Percentiles rank a stretch among this genome's conserved stretches.
Conservation (phyloP, 345 rosid genomes). For the Eutrema heterophyllum region DNA sequence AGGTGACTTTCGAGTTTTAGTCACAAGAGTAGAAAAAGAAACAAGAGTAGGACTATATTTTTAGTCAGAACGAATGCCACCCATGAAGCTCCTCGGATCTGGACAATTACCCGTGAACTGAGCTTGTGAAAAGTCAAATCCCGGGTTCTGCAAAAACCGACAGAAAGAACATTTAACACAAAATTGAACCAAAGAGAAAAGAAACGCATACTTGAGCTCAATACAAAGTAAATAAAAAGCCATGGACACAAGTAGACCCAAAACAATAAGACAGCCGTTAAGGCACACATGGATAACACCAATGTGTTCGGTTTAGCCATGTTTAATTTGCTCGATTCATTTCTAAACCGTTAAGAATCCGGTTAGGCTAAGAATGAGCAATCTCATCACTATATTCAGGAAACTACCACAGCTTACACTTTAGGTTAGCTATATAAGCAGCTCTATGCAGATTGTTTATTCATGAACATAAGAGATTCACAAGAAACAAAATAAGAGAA, state of each 20-base stretch:
- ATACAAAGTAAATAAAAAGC: neutral
- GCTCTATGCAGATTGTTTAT: neutral
- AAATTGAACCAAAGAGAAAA: neutral
- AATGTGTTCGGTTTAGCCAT: neutral
- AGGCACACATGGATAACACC: constrained; percentile 1
- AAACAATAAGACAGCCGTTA: neutral
- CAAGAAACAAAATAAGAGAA: neutral
- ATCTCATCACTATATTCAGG: neutral
- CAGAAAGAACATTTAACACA: neutral
- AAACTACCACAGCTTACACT: neutral
- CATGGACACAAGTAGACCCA: neutral
- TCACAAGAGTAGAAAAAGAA: neutral
- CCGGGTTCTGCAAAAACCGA: constrained; percentile 67
- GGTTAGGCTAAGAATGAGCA: neutral
- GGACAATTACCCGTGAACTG: constrained; percentile 85
- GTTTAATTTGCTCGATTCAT: neutral
- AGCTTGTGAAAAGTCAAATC: constrained; percentile 96
- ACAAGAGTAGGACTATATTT: constrained; percentile 20
- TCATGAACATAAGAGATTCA: neutral
- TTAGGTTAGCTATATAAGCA: constrained; percentile 1
- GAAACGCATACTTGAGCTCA: neutral
- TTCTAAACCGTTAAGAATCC: neutral
- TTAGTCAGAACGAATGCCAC: constrained; percentile 72
- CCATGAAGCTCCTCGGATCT: constrained; percentile 89
- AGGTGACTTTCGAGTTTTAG: neutral